Base-by-base conservation (phyloP, 768 basidiomycete genomes). In the Pleurotus sapidus region DNA sequence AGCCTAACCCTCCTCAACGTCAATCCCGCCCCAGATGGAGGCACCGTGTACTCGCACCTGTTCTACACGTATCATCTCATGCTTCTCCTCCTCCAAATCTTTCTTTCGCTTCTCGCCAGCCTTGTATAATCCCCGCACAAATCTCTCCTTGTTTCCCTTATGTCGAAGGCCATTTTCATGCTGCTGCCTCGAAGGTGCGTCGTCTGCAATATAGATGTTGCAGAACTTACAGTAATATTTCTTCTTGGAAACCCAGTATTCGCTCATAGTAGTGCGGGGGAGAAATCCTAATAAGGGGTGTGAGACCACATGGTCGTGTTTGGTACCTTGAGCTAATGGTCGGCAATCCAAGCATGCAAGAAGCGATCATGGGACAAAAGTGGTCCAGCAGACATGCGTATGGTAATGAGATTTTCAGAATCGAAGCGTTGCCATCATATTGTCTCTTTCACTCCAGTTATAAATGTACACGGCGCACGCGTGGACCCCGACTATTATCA, bases 181-280 rank as follows among this genome's bases (percentile, higher is more conserved):
- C 55, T 93, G 93, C 61, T 84, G 79, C 51, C 91, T 82, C 1
- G 96, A 98, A 59, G 97, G 90, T 8, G 79, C 93, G 78, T 99
- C 96, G 74, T 99, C 97, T 53, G 94, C 84, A 60, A 99, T 98
- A 76, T 88, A 98, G 61, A 93, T 94, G 50, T 94, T 91, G 77
- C 97, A 98, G 77, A 98, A 98, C 69, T 95, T 94, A 86, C 95
- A 97, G 68, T 84, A 90, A 73, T 95, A 96, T 64, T 86, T 89
- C 73, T 95, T 94, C 70, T 91, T 86, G 23, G 92, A 92, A 60
- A 95, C 88, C 93, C 93, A 95, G 70, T 89, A 95, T 70, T 95
- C 93, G 63, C 86, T 87, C 93, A 94, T 95, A 45, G 6, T 23
- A 17, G 68, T 63, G 64, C 61, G 58, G 48, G 12, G 24, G 27